Evolutionary conservation across 805 yeast genomes (phyloP), one percentile per base, ranked within the genome.

Genomic region (Wickerhamiella alocasiicola): DNA sequence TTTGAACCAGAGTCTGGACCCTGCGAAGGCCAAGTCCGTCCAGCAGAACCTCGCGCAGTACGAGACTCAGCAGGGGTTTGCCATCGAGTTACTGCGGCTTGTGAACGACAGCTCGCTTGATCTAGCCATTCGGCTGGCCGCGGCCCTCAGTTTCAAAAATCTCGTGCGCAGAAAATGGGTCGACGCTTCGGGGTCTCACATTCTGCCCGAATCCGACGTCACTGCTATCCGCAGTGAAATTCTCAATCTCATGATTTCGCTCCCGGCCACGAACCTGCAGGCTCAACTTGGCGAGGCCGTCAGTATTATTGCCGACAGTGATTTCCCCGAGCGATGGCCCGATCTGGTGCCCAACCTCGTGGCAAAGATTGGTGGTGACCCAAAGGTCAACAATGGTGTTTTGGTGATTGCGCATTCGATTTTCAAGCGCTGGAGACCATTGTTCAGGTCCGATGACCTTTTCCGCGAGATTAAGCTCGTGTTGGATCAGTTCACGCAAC

Each of bases 271-370:
- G 18, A 45, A 49, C 13, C 64, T 91, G 42, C 95, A 88, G 55
- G 67, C 77, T n/a, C 99, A 93, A 63, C 72, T 91, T 38, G 97
- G 96, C 40, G 99, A 93, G 61, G 78, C 95, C 1, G 77, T 93
- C 42, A 76, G 94, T 12, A 66, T 82, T 41, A 88, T 91, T 53
- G 98, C 99, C 3, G 95, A 87, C 57, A 77, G 85, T 44, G 99
- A 91, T 58, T 91, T 91, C 63, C 98, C 98, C 1, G 79, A 80
- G 29, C 66, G 76, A 38, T 91, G 99, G 99, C 74, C 76, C 1
- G 68, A 71, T 39, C 67, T 91, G 46, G 55, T 61, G 4, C 56
- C 66, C 24, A 55, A 78, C 42, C 67, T 91, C 46, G 82, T 85
- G 0, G 53, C 66, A 1, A 77, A 76, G 54, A 65, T 91, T 35